Evolutionary conservation across 1,139 yeast species (phyloP), one percentile per base, ranked within the genome.

Genomic region (Saccharomyces hybrid): DNA sequence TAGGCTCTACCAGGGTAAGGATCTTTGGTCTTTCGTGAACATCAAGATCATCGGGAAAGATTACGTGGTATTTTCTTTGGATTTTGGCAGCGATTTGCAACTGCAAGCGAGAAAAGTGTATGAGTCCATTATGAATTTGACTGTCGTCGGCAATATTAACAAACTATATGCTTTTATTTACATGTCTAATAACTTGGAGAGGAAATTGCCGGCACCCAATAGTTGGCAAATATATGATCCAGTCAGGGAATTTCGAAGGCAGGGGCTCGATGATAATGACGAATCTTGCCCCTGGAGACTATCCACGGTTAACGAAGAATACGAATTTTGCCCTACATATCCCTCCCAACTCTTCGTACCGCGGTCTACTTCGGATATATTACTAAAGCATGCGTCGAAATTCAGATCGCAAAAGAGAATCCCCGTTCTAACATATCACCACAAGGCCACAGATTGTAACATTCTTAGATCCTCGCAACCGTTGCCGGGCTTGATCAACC

Each of bases 401-500:
- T 91, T 83, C 68, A 75, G 99, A 52, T 89, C 97, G 0, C 91
- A 91, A 67, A 82, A 80, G 57, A 75, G 99, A 60, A 80, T 93
- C 6, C 98, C 99, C 0, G 88, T 84, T 0, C 73, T 93, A 47
- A 81, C 91, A 1, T 93, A 90, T 69, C 84, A 80, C 63, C 90
- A 90, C 68, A 71, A 80, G 54, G 73, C 77, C 51, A 88, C 88
- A 66, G 83, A 83, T 1, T 86, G 95, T 65, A 80, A 93, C 2
- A 90, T 93, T 31, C 86, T 95, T 0, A 75, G 99, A 57, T 88
- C 96, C 63, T 78, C 98, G 1, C 99, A 93, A 71, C 99, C 99
- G 0, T 73, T 93, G 64, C 95, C 91, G 1, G 99, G 99, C 0
- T 65, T 93, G 26, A 90, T 89, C 58, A 96, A 91, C 67, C 83